Evolutionary conservation across 2,329 filamentous ascomycete genomes (phyloP), one percentile per base, ranked within the genome.

Genomic region (Mycosphaerella sp.): DNA sequence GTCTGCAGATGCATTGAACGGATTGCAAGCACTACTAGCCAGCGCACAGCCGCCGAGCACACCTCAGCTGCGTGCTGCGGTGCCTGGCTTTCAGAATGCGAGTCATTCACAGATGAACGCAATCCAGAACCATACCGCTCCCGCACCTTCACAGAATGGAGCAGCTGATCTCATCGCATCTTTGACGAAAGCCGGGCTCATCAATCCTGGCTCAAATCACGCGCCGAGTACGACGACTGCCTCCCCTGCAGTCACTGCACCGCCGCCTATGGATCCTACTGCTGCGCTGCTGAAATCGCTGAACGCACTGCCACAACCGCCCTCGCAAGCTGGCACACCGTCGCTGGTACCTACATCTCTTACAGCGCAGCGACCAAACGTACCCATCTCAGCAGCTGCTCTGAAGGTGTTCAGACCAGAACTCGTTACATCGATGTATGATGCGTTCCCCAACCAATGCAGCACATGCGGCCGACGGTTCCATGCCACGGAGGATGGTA

Each of bases 391-490:
- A 26, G 59, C 68, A 21, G 58, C 67, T 3, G 56, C 62, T 5
- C 58, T 71, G 60, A 68, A 67, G 45, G 58, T 54, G 64, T 85
- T 84, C 59, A 87, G 88, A 12, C 85, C 86, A 11, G 80, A 89
- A 60, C 76, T 95, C 11, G 77, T 95, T 6, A 77, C 82, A 14
- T 78, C 78, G 14, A 79, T 97, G 7, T 92, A 95, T 67, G 88
- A 92, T 57, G 82, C 85, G 17, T 81, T 89, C 39, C 88, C 92
- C 0, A 87, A 90, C 55, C 87, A 91, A 53, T 98, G 93, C 70
- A 88, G 86, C 10, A 92, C 92, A 55, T 98, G 93, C 68, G 93
- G 92, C 23, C 82, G 91, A 56, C 85, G 93, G 2, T 98, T 98
- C 70, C 80, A 80, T 51, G 81, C 81, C 4, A 87, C 88, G 46